A percentile compares a stretch with the other conserved stretches of the same genome.
These are phyloP conservation scores for Pterocarpus santalinus DNA, from an alignment of 306 rosid species.

Conservation along the genomic window DNA sequence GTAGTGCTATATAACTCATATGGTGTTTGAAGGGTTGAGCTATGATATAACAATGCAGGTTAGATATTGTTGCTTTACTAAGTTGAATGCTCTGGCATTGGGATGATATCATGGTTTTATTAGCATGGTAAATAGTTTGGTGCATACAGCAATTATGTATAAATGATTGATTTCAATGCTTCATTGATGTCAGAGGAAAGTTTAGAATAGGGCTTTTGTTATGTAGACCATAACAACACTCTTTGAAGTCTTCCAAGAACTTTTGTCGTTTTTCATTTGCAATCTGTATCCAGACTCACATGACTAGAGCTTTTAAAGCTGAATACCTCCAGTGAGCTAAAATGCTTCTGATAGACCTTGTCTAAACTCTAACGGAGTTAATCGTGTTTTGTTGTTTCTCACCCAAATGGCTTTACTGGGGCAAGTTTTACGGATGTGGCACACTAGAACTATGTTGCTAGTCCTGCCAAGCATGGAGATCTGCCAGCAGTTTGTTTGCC, in stretches of 20 bases:
- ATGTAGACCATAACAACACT: neutral
- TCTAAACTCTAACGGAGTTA: neutral
- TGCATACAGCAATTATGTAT: neutral
- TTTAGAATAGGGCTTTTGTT: too few species aligned
- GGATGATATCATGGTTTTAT: constrained; percentile 25
- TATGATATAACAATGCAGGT: constrained; percentile 24
- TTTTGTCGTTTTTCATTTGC: neutral
- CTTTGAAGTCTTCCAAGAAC: constrained; percentile 1
- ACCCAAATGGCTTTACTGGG: constrained; percentile 22
- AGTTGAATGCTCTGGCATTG: constrained; percentile 7
- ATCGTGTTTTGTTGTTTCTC: neutral
- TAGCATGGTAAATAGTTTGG: constrained; percentile 9
- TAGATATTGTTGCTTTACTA: neutral
- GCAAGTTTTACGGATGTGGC: constrained; percentile 12
- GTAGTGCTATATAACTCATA: neutral
- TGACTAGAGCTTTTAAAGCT: neutral
- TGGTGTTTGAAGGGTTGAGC: constrained; percentile 33
- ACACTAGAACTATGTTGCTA: constrained; percentile 10
- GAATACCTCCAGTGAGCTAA: neutral
- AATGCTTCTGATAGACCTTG: constrained; percentile 13
- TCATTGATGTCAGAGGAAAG: constrained; percentile 3
- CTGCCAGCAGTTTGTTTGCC: constrained; percentile 14
- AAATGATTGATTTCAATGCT: constrained; percentile 24
- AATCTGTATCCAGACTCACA: constrained; percentile 22
- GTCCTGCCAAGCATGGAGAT: constrained; percentile 28